Evolutionary conservation across 805 yeast genomes (phyloP).

Genomic region (Metschnikowia lochheadii): DNA sequence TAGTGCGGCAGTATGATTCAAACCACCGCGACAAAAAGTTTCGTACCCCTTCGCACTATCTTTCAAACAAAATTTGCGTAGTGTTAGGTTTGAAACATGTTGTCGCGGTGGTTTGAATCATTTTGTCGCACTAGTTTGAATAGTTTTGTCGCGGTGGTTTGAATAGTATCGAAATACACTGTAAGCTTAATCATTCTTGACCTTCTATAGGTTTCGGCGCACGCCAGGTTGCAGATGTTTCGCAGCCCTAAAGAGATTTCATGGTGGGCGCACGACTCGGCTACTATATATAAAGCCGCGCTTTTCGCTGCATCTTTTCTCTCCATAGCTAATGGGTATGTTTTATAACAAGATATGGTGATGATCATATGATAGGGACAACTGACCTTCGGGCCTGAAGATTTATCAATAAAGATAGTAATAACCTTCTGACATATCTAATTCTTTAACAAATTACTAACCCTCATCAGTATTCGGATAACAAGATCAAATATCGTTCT

Average conservation of each 20-base stretch:
- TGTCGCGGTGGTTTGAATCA: too few species aligned
- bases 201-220: background rate
- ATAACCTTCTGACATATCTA: constrained; percentile 5
- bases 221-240: background rate
- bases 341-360: constrained; percentile 4
- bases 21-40: too few species aligned
- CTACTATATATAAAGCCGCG: background rate
- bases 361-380: constrained; percentile 21
- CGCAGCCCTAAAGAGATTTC: constrained; percentile 2
- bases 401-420: constrained; percentile 19
- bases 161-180: too few species aligned
- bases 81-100: too few species aligned
- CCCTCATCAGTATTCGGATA: background rate
- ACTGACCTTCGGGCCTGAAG: constrained; percentile 21
- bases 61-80: too few species aligned
- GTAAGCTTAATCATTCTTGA: background rate
- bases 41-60: too few species aligned
- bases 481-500: background rate
- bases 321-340: background rate
- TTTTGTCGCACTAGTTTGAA: too few species aligned
- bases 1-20: too few species aligned
- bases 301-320: background rate
- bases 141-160: too few species aligned
- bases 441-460: constrained; percentile 1
- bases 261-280: background rate